Conservation (phyloP, 2,329 filamentous ascomycete genomes). For the Pestalotiopsis sp. region DNA sequence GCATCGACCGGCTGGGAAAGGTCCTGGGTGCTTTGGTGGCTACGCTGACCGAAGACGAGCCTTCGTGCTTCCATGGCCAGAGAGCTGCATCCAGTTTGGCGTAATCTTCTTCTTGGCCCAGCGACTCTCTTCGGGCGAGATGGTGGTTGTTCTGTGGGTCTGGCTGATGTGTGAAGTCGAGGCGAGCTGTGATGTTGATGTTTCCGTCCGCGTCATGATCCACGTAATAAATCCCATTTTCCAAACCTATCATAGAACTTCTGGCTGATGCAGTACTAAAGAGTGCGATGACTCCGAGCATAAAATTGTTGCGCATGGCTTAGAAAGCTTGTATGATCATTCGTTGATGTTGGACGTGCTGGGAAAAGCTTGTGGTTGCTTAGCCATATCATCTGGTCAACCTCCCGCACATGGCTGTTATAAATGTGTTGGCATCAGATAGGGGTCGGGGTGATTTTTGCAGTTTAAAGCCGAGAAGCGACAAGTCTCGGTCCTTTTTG, state of each 20-base stretch:
- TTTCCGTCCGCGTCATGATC: background rate
- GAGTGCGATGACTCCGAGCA: background rate
- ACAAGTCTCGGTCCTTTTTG: background rate
- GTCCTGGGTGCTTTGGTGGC: background rate
- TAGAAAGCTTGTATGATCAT: background rate
- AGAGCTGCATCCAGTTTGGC: background rate
- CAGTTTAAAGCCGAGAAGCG: background rate
- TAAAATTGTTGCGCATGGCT: background rate
- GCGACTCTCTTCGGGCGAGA: background rate
- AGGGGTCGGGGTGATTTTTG: background rate
- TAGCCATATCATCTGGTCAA: accelerated
- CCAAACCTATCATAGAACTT: background rate
- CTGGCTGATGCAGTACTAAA: accelerated
- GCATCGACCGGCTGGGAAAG: background rate
- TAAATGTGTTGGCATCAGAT: background rate
- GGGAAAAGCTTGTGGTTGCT: accelerated
- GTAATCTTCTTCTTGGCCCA: background rate
- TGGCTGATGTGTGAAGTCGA: background rate
- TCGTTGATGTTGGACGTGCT: background rate
- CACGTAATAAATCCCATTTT: background rate
- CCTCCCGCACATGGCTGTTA: background rate
- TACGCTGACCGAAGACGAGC: background rate
- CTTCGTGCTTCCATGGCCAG: background rate
- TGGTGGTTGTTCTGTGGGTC: background rate
- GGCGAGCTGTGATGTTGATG: background rate